Percentiles rank a stretch among this genome's conserved stretches.
phyloP scores from a whole-genome alignment of 805 yeast species.

The Suhomyces xylopsoci region DNA sequence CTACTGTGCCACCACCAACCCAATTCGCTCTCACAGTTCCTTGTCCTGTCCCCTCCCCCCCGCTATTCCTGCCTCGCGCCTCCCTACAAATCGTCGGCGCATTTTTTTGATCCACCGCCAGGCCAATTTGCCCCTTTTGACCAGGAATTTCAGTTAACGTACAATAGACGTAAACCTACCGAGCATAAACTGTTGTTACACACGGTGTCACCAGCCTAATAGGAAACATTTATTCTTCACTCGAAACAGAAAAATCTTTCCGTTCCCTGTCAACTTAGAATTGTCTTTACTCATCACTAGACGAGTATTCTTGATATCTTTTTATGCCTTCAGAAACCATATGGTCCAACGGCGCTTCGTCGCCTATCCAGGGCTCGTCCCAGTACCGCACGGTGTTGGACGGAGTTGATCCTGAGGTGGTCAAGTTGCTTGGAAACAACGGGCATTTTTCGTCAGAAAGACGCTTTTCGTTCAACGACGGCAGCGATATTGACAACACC shows the following conservation, averaged over 20 bases:
- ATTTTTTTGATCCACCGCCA: not conserved
- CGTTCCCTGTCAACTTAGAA: too few relatives aligned
- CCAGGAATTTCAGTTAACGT: not conserved
- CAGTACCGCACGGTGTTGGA: slow-evolving; percentile 35
- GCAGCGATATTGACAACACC: slow-evolving; percentile 41
- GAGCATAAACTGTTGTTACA: not conserved
- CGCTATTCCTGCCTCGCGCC: not conserved
- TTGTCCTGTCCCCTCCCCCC: not conserved
- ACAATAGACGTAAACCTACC: not conserved
- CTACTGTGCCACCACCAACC: too few relatives aligned
- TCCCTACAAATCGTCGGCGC: not conserved
- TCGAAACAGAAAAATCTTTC: too few relatives aligned
- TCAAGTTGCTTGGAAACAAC: slow-evolving; percentile 26
- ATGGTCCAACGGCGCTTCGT: slow-evolving; percentile 27
- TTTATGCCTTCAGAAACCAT: slow-evolving; percentile 41
- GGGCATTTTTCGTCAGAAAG: slow-evolving; percentile 17
- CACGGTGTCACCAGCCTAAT: not conserved
- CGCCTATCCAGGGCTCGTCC: slow-evolving; percentile 14
- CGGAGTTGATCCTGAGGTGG: slow-evolving; percentile 41
- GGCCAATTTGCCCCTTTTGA: not conserved
- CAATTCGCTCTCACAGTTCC: too few relatives aligned
- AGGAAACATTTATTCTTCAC: not conserved
- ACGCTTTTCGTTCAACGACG: slow-evolving; percentile 41
- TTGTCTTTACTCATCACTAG: not conserved
- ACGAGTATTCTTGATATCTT: too few relatives aligned